Conservation (phyloP, 2,329 filamentous ascomycete species). For the Monilinia vaccinii-corymbosi region DNA sequence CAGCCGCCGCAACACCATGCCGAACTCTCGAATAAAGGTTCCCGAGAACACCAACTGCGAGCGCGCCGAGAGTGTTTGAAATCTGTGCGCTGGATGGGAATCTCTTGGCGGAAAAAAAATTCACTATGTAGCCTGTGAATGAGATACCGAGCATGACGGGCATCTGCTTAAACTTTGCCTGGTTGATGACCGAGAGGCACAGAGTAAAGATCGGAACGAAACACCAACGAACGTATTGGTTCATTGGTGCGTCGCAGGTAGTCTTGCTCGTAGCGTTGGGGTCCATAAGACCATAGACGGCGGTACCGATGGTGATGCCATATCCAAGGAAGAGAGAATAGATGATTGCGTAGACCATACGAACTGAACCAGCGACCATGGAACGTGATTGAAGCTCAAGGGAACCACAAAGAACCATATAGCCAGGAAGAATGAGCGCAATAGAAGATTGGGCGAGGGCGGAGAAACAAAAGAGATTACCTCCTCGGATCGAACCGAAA, state of each 20-base stretch:
- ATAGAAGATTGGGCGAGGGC: constrained; percentile 56
- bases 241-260: constrained; percentile 38
- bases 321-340: constrained; percentile 49
- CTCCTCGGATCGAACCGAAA: constrained; percentile 47
- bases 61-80: constrained; percentile 66
- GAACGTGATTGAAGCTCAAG: constrained; percentile 47
- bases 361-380: constrained; percentile 46
- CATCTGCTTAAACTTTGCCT: constrained; percentile 72
- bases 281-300: constrained; percentile 45
- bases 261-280: constrained; percentile 37
- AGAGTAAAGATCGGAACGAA: constrained; percentile 68
- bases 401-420: constrained; percentile 49
- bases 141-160: constrained; percentile 70
- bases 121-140: constrained; percentile 65
- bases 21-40: constrained; percentile 62
- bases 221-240: constrained; percentile 51
- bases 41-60: constrained; percentile 66
- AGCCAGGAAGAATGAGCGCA: constrained; percentile 56
- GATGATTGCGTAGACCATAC: constrained; percentile 50
- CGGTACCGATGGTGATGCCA: constrained; percentile 47
- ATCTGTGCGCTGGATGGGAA: constrained; percentile 66
- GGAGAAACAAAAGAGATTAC: constrained; percentile 53
- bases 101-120: constrained; percentile 58
- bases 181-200: constrained; percentile 67
- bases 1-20: constrained; percentile 64